phyloP scores from a whole-genome alignment of 768 basidiomycete species.

The Kondoa subrosea region DNA sequence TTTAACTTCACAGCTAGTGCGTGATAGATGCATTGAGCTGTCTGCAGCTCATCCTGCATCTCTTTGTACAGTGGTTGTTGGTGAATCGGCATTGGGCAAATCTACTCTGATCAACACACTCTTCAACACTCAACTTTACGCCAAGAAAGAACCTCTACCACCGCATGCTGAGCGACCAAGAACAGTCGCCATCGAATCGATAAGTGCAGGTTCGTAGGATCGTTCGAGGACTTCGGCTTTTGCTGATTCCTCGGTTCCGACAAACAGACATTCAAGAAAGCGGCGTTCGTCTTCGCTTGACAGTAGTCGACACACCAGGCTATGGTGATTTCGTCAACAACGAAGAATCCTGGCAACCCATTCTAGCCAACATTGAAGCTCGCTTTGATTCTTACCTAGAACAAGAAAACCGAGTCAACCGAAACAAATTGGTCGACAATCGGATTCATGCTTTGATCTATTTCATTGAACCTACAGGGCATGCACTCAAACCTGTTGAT shows the following conservation, averaged over 20 bases:
- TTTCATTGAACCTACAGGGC: conserved; percentile 97
- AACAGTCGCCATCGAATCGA: conserved; percentile 96
- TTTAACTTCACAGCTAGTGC: conserved; percentile 70
- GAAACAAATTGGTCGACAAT: conserved; percentile 83
- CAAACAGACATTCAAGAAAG: conserved; percentile 90
- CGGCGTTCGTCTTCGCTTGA: conserved; percentile 84
- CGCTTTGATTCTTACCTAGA: conserved; percentile 95
- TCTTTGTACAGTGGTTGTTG: conserved; percentile 34
- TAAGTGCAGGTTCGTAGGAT: conserved; percentile 68
- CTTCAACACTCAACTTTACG: conserved; percentile 91
- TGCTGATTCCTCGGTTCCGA: background rate
- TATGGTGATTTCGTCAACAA: conserved; percentile 99
- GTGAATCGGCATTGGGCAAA: conserved; percentile 96
- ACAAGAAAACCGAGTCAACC: conserved; percentile 96
- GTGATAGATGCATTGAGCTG: background rate
- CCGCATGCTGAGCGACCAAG: conserved; percentile 74
- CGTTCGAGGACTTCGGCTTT: background rate
- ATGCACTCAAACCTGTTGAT: conserved; percentile 96
- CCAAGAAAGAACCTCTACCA: conserved; percentile 62
- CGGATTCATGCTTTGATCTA: conserved; percentile 96
- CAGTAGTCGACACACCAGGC: conserved; percentile 98
- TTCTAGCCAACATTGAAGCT: conserved; percentile 92
- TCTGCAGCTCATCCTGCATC: too few relatives aligned
- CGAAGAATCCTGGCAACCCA: conserved; percentile 97
- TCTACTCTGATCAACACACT: conserved; percentile 97